Percentiles rank a stretch among this genome's conserved stretches.
Conservation (phyloP, 768 basidiomycete species). For the Trametes coccinea region DNA sequence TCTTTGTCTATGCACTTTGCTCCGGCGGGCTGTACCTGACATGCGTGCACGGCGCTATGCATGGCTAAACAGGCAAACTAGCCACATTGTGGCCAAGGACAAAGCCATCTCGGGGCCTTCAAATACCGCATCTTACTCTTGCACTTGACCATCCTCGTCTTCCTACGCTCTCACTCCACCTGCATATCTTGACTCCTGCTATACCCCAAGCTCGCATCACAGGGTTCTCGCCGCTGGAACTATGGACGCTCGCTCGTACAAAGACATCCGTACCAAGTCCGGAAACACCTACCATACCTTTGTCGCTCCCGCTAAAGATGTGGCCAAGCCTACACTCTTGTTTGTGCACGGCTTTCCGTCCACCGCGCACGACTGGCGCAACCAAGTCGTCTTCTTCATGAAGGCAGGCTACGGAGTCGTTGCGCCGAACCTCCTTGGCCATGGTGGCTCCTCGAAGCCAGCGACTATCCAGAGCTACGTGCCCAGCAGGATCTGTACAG, state of each 20-base stretch:
- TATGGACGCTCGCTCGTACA: slow-evolving; percentile 36
- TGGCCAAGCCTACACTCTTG: slow-evolving; percentile 40
- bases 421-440: slow-evolving; percentile 50
- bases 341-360: slow-evolving; percentile 49
- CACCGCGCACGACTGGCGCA: slow-evolving; percentile 43
- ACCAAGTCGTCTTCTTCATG: slow-evolving; percentile 40
- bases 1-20: not conserved
- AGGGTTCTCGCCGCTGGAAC: not conserved
- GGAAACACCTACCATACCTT: slow-evolving; percentile 40
- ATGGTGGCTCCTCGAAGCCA: slow-evolving; percentile 47
- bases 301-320: slow-evolving; percentile 26
- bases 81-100: slow-evolving; percentile 16
- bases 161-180: not conserved
- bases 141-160: not conserved
- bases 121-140: slow-evolving; percentile 7
- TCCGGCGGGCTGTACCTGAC: not conserved
- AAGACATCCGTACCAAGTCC: slow-evolving; percentile 34
- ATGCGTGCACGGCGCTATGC: not conserved
- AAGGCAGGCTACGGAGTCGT: slow-evolving; percentile 44
- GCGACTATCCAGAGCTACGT: slow-evolving; percentile 30
- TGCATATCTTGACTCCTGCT: not conserved
- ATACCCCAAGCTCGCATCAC: not conserved
- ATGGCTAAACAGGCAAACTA: slow-evolving; percentile 1
- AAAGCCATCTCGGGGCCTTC: slow-evolving; percentile 4
- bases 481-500: slow-evolving; percentile 27